Base-by-base conservation (phyloP, 768 basidiomycete genomes). In the Rhodotorula babjevae region DNA sequence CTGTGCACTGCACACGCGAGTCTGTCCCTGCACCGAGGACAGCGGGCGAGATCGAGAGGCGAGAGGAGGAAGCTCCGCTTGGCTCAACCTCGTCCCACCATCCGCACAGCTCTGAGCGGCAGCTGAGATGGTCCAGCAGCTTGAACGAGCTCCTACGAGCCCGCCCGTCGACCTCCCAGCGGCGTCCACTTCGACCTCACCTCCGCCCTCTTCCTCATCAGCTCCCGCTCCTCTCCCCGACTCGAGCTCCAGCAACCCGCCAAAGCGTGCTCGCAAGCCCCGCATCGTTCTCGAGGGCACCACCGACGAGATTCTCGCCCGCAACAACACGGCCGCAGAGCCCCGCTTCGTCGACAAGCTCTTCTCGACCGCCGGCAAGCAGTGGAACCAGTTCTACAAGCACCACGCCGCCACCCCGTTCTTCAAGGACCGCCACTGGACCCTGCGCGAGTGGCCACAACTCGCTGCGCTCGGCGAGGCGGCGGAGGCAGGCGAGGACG, bases 391-490 rank as follows among this genome's bases (percentile, higher is more conserved):
- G 2, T 76, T 76, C 66, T 76, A 76, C 66, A 40, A 23, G 46
- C 68, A 62, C 27, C 67, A 72, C 55, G 52, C 60, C n/a, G 61
- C 64, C 14, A 53, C 31, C 2, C 65, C 60, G 25, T 76, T 76
- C 69, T 76, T 76, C 72, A 76, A 76, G 61, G 66, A 71, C 25
- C 62, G 75, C 16, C 75, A 76, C 50, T 76, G 75, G 75, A 67
- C 57, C 1, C 47, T 63, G 6, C 33, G 63, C 25, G 75, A 76
- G 64, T 76, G 64, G 60, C 36, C 58, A 11, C 21, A 59, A 25
- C 58, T 59, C 3, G 58, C 36, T 0, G 8, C 23, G 25, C 40
- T 59, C 11, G 58, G 46, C 23, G 16, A 11, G 11, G 42, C 29
- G 19, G 29, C 63, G 29, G 60, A 44, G 12, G 46, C n/a, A 3